phyloP scores from a whole-genome alignment of 1,139 yeast genomes.

The Saccharomyces uvarum region DNA sequence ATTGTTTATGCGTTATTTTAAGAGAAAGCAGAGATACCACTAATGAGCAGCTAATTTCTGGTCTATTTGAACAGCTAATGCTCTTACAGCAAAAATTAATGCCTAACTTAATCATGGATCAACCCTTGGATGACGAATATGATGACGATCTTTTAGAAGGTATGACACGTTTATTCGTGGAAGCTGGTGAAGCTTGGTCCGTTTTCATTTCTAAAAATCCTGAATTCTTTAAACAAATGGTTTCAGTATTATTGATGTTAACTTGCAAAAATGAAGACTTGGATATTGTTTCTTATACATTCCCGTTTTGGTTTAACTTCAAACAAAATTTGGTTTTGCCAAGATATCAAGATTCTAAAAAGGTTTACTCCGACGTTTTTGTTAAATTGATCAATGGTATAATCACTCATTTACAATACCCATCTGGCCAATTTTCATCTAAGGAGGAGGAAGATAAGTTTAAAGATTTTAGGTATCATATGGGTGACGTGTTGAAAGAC shows the following conservation, averaged over 20 bases:
- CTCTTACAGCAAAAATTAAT: constrained; percentile 36
- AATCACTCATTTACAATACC: constrained; percentile 69
- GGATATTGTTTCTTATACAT: constrained; percentile 84
- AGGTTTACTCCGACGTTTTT: constrained; percentile 53
- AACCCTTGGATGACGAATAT: constrained; percentile 13
- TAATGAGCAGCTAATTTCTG: constrained; percentile 52
- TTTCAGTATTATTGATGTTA: constrained; percentile 51
- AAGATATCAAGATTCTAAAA: constrained; percentile 53
- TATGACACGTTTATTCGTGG: constrained; percentile 71
- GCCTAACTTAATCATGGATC: constrained; percentile 14
- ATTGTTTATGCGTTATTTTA: constrained; percentile 71
- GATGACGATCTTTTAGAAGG: constrained; percentile 56
- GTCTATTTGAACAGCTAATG: constrained; percentile 61
- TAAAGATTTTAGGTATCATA: constrained; percentile 86
- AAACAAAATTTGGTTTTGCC: constrained; percentile 63
- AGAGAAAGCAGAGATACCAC: constrained; percentile 75
- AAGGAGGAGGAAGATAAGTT: constrained; percentile 85
- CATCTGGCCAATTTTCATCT: constrained; percentile 38
- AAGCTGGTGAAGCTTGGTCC: constrained; percentile 96
- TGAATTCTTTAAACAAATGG: constrained; percentile 60
- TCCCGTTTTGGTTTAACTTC: constrained; percentile 83
- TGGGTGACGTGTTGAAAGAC: constrained; percentile 94
- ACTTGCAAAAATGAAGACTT: constrained; percentile 46
- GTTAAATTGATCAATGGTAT: constrained; percentile 58
- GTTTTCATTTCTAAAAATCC: constrained; percentile 74